These are phyloP conservation scores for Anthracocystis panici-leucophaei DNA, from an alignment of 1,284 basidiomycete species.

Conservation along the genomic window DNA sequence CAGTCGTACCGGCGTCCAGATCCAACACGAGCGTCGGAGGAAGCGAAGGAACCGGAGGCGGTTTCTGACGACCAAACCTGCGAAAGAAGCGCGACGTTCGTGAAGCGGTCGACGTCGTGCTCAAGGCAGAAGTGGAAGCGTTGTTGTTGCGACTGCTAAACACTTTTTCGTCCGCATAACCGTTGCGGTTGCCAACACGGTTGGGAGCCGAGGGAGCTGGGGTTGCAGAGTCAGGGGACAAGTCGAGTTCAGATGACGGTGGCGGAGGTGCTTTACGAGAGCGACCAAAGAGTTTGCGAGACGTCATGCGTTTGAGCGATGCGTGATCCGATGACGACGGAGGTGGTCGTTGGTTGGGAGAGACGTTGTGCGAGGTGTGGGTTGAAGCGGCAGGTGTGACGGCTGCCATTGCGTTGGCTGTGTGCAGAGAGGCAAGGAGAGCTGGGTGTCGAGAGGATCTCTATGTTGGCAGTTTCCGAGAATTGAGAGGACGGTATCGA, in stretches of 20 bases:
- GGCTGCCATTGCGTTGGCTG: conserved; percentile 21
- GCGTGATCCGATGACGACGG: background rate
- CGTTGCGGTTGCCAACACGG: too few relatives aligned
- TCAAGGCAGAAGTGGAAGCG: conserved; percentile 30
- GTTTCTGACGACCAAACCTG: conserved; percentile 20
- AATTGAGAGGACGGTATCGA: too few relatives aligned
- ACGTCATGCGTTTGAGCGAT: conserved; percentile 13
- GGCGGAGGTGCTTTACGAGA: conserved; percentile 23
- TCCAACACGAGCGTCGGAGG: conserved; percentile 43
- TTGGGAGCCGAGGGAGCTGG: too few relatives aligned
- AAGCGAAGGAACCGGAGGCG: conserved; percentile 39
- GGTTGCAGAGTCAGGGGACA: background rate
- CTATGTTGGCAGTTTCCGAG: too few relatives aligned
- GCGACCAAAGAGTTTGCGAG: conserved; percentile 38
- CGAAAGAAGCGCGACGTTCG: conserved; percentile 39
- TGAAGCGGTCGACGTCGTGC: conserved; percentile 21
- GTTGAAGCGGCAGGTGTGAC: conserved; percentile 9
- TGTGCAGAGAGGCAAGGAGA: background rate
- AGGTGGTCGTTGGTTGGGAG: background rate
- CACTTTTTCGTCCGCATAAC: conserved; percentile 15
- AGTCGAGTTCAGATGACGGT: background rate
- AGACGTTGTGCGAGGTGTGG: background rate
- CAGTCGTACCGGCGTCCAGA: conserved; percentile 34
- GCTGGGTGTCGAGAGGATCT: too few relatives aligned
- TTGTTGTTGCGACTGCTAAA: conserved; percentile 24